phyloP scores from a whole-genome alignment of 306 rosid genomes.

The Medicago ruthenica region DNA sequence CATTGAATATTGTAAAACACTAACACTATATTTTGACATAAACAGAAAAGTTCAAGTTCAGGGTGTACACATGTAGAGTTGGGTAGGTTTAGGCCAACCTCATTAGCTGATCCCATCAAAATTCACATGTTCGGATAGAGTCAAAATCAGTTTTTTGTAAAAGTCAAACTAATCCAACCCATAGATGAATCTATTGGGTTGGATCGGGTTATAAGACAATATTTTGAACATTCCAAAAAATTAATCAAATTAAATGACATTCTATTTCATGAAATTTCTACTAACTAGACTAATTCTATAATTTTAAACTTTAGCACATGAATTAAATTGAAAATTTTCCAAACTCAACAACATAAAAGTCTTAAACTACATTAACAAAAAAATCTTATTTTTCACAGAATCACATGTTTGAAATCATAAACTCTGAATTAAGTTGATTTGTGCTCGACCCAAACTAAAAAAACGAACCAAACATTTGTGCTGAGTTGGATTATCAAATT shows the following conservation, averaged over 20 bases:
- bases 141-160: background rate
- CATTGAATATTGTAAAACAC: conserved; percentile 2
- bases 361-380: background rate
- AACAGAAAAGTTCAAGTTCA: background rate
- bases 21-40: background rate
- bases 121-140: background rate
- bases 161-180: background rate
- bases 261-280: too few relatives aligned
- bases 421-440: background rate
- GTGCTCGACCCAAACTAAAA: background rate
- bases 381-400: background rate
- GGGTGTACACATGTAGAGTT: background rate
- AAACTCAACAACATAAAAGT: background rate
- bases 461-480: background rate
- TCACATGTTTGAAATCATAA: background rate
- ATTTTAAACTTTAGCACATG: background rate
- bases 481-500: background rate
- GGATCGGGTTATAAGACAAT: background rate
- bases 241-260: too few relatives aligned
- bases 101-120: too few relatives aligned
- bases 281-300: too few relatives aligned
- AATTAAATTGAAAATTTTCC: background rate
- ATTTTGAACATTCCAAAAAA: background rate
- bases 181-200: background rate
- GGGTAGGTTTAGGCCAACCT: background rate